Evolutionary conservation across 139 green algal species (phyloP), one percentile per base, ranked within the genome.

Genomic region (Chlorella sp.): DNA sequence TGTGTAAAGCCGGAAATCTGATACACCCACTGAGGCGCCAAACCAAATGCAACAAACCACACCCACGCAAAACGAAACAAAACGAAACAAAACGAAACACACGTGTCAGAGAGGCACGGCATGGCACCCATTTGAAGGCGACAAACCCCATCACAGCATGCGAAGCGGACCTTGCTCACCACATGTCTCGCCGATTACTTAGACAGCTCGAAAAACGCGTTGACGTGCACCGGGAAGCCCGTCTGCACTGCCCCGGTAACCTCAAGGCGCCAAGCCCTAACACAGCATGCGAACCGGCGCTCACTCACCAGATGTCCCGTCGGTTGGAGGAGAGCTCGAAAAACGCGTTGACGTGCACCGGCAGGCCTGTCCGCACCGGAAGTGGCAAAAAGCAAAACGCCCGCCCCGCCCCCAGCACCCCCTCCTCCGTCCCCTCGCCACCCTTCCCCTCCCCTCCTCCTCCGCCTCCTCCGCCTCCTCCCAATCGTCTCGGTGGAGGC

Each of bases 381-480:
- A 95, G 85, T 5, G 89, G 90, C 67, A 95, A 80, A 77, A 95
- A 95, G 77, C 88, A 93, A 69, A 92, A 95, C 1, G 90, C 90
- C 14, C 75, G 80, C 26, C 89, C 89, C 1, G 70, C 74, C 4
- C 65, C 35, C 2, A 35, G 30, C 20, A 10, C 49, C n/a, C 2
- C 49, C 27, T 30, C 49, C 4, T 3, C 68, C 29, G 31, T 55
- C 34, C 29, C 22, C 55, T 31, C 24, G 27, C 55, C 55, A 64
- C 24, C 24, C 6, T 30, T 64, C 55, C 6, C 4, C 42, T 55
- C 42, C 17, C 17, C 27, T 2, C 31, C 35, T 6, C 59, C 34
- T 4, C 14, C n/a, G 1, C 62, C 36, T 23, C 32, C 2, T 62
- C 32, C 24, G 6, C 6, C 67, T 31, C 31, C 32, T 72, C 5